Percentiles rank a stretch among this genome's conserved stretches.
These are phyloP conservation scores for Sorghum bicolor DNA, from an alignment of 176 grass and related monocot genomes.

Conservation along the genomic window DNA sequence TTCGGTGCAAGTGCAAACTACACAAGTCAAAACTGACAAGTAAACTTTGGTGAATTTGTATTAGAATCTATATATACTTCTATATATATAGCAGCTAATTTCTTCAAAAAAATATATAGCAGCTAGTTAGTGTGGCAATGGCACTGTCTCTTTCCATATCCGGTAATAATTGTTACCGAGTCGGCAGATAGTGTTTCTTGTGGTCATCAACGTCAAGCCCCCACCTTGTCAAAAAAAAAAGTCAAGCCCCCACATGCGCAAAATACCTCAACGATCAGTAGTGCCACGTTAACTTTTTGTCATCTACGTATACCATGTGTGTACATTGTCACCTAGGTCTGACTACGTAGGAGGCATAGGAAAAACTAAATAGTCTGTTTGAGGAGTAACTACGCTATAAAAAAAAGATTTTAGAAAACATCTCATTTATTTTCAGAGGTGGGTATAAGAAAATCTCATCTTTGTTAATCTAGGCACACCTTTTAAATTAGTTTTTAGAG, in stretches of 20 bases:
- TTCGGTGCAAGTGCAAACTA: neutral
- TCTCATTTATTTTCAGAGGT: neutral
- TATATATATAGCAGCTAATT: no score
- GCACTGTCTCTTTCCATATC: slow-evolving; percentile 9
- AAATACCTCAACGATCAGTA: no score
- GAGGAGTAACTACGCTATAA: neutral
- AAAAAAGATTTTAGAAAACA: neutral
- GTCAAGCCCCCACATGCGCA: neutral
- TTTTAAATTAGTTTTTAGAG: no score
- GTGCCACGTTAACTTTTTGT: neutral
- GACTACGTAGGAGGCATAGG: no score
- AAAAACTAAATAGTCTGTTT: no score
- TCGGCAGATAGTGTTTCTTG: neutral
- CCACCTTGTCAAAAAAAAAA: no score
- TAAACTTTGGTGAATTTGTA: neutral
- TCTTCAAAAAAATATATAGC: no score
- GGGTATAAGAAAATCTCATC: no score
- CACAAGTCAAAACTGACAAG: neutral
- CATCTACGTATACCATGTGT: neutral
- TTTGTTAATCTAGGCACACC: no score
- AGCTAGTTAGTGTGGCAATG: neutral
- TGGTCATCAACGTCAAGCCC: neutral
- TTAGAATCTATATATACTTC: neutral
- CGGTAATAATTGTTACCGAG: neutral
- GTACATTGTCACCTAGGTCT: neutral